Evolutionary conservation across 2,329 filamentous ascomycete species (phyloP), one percentile per base, ranked within the genome.

Genomic region (Didymella glomerata): DNA sequence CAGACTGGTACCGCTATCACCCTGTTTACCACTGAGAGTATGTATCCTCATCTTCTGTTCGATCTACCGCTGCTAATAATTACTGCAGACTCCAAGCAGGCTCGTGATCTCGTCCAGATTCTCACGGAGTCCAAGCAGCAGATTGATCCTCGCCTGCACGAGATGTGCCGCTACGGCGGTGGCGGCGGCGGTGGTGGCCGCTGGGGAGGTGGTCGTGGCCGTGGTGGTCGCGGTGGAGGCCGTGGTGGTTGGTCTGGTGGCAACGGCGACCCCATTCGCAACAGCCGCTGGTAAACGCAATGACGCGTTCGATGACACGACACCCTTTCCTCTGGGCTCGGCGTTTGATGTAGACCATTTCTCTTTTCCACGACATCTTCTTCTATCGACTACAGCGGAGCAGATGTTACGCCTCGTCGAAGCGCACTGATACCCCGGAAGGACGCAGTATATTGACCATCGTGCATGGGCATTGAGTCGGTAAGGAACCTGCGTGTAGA

Each of bases 1-100:
- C 90, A 90, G 75, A 92, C 90, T 68, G 95, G 95, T 83, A 98
- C 93, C 73, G 95, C 95, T 78, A 98, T 98, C 77, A 98, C 95
- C 68, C 88, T 99, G 75, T 99, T 99, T 83, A 98, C 95, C 80
- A 95, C 94, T 90, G 95, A 98, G 82, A 98, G 94, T 97, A 86
- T 84, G 93, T 90, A 53, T 24, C 14, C 13, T 24, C 24, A 44
- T 2, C 24, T n/a, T n/a, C 20, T 24, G 14, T 16, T n/a, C 24
- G 7, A n/a, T 14, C 7, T 14, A n/a, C 14, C 24, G 6, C 8
- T 27, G 57, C 77, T 81, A 67, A 81, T 70, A 47, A 2, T n/a
- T 20, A 57, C 50, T 13, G 8, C 62, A 83, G 82, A 84, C 72
- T 77, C 81, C 50, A 83, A 83, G 77, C 82, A 84, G 88, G 94